These are phyloP conservation scores for Yamagishiella unicocca DNA, from an alignment of 139 green algal species.

Conservation along the genomic window DNA sequence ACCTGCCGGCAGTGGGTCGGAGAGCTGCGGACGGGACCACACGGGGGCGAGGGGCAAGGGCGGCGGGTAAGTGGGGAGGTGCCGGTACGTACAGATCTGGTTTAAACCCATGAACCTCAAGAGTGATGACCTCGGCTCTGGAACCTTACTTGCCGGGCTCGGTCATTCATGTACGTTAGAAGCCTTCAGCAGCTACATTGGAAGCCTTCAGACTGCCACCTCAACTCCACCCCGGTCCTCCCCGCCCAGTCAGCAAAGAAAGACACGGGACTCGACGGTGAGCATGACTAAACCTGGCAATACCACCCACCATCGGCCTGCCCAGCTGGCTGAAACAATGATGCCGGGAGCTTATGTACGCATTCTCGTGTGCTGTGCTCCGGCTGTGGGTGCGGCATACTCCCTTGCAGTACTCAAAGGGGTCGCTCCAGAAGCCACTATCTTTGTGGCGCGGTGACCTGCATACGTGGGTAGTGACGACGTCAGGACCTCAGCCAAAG, in stretches of 20 bases:
- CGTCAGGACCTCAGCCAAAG: too few species aligned
- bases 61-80: neutral
- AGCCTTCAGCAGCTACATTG: too few species aligned
- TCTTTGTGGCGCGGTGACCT: constrained; percentile 60
- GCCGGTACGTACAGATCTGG: too few species aligned
- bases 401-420: constrained; percentile 80
- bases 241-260: too few species aligned
- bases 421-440: constrained; percentile 69
- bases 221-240: too few species aligned
- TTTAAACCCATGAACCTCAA: too few species aligned
- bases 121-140: too few species aligned
- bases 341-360: constrained; percentile 75
- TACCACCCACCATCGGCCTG: constrained; percentile 50
- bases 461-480: neutral
- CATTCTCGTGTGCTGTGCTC: constrained; percentile 88
- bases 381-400: constrained; percentile 79
- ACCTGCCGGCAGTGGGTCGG: constrained; percentile 54
- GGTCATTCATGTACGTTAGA: too few species aligned
- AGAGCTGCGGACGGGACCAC: constrained; percentile 53
- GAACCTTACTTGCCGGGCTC: too few species aligned
- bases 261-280: too few species aligned
- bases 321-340: constrained; percentile 83
- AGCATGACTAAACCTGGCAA: too few species aligned
- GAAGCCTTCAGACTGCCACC: too few species aligned
- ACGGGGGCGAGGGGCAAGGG: neutral